A percentile compares a stretch with the other conserved stretches of the same genome.
Conservation (phyloP, 78 protist species). For the Andalucia godoyi region DNA sequence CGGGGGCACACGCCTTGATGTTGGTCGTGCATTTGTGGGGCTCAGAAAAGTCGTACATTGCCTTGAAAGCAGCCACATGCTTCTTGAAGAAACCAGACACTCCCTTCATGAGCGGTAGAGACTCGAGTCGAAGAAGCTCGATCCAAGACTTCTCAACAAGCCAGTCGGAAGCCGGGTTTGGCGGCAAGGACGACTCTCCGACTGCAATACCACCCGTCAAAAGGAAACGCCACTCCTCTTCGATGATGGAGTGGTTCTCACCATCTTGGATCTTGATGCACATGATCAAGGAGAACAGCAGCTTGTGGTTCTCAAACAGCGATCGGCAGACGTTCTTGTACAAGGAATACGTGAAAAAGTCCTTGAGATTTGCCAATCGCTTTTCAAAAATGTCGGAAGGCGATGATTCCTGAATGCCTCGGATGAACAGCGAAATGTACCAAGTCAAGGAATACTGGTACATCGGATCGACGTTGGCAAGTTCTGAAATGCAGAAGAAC, state of each 20-base stretch:
- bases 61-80: background rate
- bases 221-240: constrained; percentile 26
- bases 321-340: constrained; percentile 69
- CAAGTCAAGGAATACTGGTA: constrained; percentile 58
- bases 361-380: constrained; percentile 20
- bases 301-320: constrained; percentile 60
- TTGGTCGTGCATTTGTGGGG: too few species aligned
- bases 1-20: background rate
- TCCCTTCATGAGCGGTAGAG: background rate
- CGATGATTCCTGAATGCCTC: background rate
- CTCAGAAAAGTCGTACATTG: constrained; percentile 6
- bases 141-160: constrained; percentile 39
- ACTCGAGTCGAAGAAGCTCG: constrained; percentile 6
- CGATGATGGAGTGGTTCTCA: background rate
- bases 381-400: constrained; percentile 7
- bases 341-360: constrained; percentile 40
- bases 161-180: constrained; percentile 29
- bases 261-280: constrained; percentile 11
- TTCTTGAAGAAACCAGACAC: background rate
- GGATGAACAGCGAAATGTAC: constrained; percentile 20
- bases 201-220: constrained; percentile 40
- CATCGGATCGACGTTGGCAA: constrained; percentile 55
- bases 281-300: constrained; percentile 50
- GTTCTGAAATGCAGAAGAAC: constrained; percentile 58
- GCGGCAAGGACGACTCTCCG: background rate